Percentiles rank a stretch among this genome's conserved stretches.
Evolutionary conservation across 345 rosid genomes (phyloP).

Genomic region (Iberis pinnata): DNA sequence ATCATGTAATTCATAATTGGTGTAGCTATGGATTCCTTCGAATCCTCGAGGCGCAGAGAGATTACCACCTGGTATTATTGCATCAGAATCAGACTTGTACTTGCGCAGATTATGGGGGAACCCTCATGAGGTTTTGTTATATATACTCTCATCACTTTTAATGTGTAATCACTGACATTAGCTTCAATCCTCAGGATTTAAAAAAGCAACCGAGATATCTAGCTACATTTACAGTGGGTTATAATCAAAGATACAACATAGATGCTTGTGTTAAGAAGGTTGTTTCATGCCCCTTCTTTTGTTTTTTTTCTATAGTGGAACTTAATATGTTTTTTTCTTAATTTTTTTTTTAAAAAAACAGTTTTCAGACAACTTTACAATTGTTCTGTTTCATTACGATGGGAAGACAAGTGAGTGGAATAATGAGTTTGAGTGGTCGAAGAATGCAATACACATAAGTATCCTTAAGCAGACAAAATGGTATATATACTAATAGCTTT

Average conservation of each 20-base stretch:
- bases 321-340: no score
- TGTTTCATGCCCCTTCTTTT: slow-evolving; percentile 1
- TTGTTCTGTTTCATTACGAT: no score
- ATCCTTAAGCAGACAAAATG: no score
- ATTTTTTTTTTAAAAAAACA: no score
- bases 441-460: no score
- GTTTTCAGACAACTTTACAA: no score
- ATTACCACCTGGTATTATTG: slow-evolving; percentile 78
- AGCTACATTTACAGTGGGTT: slow-evolving; percentile 76
- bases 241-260: slow-evolving; percentile 55
- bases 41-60: slow-evolving; percentile 88
- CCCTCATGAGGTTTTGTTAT: slow-evolving; percentile 59
- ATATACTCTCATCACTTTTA: neutral
- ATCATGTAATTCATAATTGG: slow-evolving; percentile 12
- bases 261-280: slow-evolving; percentile 77
- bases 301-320: no score
- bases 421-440: no score
- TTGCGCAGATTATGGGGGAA: slow-evolving; percentile 84
- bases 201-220: slow-evolving; percentile 70
- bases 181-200: slow-evolving; percentile 51
- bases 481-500: no score
- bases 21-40: slow-evolving; percentile 69
- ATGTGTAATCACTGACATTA: neutral
- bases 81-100: slow-evolving; percentile 70
- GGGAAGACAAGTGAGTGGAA: no score